A percentile compares a stretch with the other conserved stretches of the same genome.
Conservation (phyloP, 177 flowering plant genomes). For the Vitis hybrid region DNA sequence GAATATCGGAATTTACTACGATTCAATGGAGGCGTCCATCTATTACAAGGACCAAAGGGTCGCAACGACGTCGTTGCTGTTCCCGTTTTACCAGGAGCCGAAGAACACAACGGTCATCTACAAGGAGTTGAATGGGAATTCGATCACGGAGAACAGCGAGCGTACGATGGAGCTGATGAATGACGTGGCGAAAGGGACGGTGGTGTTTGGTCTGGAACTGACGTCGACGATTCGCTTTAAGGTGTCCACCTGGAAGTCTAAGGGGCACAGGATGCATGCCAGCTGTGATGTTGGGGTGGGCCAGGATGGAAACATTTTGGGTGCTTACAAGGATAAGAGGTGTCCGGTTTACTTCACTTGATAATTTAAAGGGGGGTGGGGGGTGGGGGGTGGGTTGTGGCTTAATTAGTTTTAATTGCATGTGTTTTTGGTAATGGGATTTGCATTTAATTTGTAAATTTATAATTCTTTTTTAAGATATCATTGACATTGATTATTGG, state of each 20-base stretch:
- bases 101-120: slow-evolving; percentile 58
- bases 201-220: slow-evolving; percentile 62
- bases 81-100: slow-evolving; percentile 67
- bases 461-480: too few relatives aligned
- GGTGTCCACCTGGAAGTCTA: slow-evolving; percentile 58
- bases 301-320: slow-evolving; percentile 53
- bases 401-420: not conserved
- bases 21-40: slow-evolving; percentile 43
- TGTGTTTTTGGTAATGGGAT: not conserved
- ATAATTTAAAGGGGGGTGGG: not conserved
- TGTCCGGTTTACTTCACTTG: slow-evolving; percentile 73
- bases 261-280: slow-evolving; percentile 68
- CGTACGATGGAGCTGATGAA: slow-evolving; percentile 46
- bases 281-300: slow-evolving; percentile 62
- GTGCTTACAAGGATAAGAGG: slow-evolving; percentile 34
- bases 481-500: too few relatives aligned
- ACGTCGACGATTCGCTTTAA: slow-evolving; percentile 56
- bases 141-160: slow-evolving; percentile 29
- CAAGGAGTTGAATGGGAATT: slow-evolving; percentile 47
- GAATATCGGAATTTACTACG: slow-evolving; percentile 63
- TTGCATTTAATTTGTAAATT: too few relatives aligned
- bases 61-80: slow-evolving; percentile 43
- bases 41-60: slow-evolving; percentile 52
- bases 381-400: not conserved
- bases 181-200: slow-evolving; percentile 48